Percentiles rank a stretch among this genome's conserved stretches.
Evolutionary conservation across 2,329 filamentous ascomycete species (phyloP).

Genomic region (Bisporella sp.): DNA sequence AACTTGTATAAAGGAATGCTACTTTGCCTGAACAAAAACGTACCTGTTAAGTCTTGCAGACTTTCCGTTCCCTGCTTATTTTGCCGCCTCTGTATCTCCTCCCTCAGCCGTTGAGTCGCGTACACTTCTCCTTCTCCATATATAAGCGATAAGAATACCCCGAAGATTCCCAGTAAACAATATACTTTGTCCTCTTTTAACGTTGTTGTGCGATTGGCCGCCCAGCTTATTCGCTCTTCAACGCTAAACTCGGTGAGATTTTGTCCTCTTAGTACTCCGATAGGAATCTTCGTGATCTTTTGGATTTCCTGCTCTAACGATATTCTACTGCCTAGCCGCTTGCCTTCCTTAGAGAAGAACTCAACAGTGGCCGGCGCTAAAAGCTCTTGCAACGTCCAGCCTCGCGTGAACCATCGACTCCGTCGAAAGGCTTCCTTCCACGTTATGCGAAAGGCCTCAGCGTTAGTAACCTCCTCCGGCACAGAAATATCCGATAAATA

Average conservation of each 20-base stretch:
- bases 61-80: background rate
- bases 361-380: background rate
- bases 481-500: conserved; percentile 2
- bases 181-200: conserved; percentile 33
- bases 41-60: background rate
- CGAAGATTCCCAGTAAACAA: conserved; percentile 29
- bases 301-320: conserved; percentile 1
- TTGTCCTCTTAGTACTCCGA: conserved; percentile 1
- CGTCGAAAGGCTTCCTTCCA: conserved; percentile 1
- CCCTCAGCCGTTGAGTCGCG: conserved; percentile 1
- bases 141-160: conserved; percentile 27
- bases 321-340: background rate
- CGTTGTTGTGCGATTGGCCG: conserved; percentile 25
- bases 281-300: conserved; percentile 2
- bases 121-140: conserved; percentile 26
- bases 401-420: background rate
- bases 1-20: background rate
- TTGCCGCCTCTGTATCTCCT: conserved; percentile 2
- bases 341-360: background rate
- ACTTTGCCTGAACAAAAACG: background rate
- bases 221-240: conserved; percentile 27
- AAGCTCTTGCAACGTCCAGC: no score
- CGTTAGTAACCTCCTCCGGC: conserved; percentile 3
- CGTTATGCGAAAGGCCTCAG: conserved; percentile 1
- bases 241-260: conserved; percentile 1